Conservation (phyloP, 225 moss, liverwort and hornwort genomes). For the Marchantia polymorpha region DNA sequence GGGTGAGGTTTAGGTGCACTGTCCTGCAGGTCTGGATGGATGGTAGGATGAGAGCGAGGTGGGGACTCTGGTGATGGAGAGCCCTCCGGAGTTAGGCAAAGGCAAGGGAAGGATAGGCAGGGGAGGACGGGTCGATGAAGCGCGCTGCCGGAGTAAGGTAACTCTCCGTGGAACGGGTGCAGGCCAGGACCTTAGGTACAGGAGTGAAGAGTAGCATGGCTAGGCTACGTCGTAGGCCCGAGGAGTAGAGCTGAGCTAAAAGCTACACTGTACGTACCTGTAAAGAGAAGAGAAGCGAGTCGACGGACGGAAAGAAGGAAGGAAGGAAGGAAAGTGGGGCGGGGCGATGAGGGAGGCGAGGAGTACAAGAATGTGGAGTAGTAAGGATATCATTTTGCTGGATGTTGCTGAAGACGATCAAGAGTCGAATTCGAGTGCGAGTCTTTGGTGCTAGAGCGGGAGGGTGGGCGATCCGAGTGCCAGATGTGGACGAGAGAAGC, state of each 20-base stretch:
- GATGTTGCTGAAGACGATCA: conserved; percentile 7
- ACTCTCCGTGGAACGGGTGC: not conserved
- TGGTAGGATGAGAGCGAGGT: not conserved
- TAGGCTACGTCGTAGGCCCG: not conserved
- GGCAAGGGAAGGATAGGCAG: not conserved
- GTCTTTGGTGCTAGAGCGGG: not conserved
- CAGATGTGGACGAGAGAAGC: not conserved
- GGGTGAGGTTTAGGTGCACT: not conserved
- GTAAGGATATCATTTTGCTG: conserved; percentile 18
- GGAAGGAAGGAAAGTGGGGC: conserved; percentile 7
- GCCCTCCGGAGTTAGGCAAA: not conserved
- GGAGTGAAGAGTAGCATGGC: not conserved
- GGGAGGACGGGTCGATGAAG: not conserved
- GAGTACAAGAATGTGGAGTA: conserved; percentile 9
- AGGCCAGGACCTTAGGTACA: not conserved
- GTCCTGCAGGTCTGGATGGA: not conserved
- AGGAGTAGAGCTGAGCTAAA: not conserved
- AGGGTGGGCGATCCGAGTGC: not conserved
- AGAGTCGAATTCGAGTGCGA: not conserved
- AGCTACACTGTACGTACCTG: not conserved
- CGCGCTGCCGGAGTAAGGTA: not conserved
- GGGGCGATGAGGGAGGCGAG: not conserved
- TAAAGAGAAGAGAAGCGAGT: not conserved
- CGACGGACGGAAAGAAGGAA: not conserved
- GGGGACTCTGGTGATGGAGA: not conserved